phyloP scores from a whole-genome alignment of 805 yeast genomes.

The Sugiyamaella mastotermitis region DNA sequence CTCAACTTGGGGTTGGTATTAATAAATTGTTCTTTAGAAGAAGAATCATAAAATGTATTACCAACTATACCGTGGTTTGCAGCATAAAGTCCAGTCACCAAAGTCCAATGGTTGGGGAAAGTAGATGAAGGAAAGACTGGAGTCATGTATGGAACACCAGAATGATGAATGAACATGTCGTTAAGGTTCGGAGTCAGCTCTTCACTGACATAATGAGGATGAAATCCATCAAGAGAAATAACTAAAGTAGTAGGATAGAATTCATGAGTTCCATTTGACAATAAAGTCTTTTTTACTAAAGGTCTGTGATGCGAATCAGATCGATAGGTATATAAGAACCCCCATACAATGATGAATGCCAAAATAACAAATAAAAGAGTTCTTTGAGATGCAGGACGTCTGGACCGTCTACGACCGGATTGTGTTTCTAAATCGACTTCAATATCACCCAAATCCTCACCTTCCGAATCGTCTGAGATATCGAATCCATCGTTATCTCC shows the following conservation, averaged over 20 bases:
- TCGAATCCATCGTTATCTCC: constrained; percentile 2
- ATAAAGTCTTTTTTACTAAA: constrained; percentile 8
- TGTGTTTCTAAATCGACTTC: constrained; percentile 21
- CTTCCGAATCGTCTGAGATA: constrained; percentile 10
- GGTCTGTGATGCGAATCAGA: neutral
- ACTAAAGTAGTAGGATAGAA: constrained; percentile 77
- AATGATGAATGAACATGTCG: constrained; percentile 43
- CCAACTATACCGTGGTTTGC: constrained; percentile 83
- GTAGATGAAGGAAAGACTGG: constrained; percentile 89
- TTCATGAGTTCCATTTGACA: constrained; percentile 55
- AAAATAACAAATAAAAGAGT: constrained; percentile 6
- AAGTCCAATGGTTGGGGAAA: constrained; percentile 88
- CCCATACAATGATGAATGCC: constrained; percentile 11
- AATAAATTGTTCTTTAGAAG: constrained; percentile 47
- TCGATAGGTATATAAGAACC: constrained; percentile 7
- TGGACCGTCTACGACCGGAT: constrained; percentile 14
- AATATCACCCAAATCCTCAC: constrained; percentile 9
- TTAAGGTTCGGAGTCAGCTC: constrained; percentile 67
- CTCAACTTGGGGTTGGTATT: constrained; percentile 53
- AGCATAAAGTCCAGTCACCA: constrained; percentile 82
- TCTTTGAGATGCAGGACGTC: neutral
- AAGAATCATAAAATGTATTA: constrained; percentile 69
- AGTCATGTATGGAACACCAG: constrained; percentile 73
- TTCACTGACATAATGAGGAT: constrained; percentile 74
- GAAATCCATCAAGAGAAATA: constrained; percentile 83